phyloP scores from a whole-genome alignment of 257 asterid genomes.

The Solanum raphanifolium region DNA sequence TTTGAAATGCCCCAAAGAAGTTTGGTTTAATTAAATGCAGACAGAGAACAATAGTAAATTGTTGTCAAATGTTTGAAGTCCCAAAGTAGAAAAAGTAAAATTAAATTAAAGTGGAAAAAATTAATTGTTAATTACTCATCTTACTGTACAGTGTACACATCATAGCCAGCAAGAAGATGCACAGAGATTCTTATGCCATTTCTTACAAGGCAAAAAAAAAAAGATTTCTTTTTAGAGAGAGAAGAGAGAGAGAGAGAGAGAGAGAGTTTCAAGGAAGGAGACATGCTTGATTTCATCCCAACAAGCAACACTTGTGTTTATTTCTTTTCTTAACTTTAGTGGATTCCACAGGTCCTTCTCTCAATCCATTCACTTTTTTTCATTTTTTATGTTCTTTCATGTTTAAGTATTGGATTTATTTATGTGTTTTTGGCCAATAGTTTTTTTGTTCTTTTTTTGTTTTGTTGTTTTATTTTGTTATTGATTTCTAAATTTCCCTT shows the following conservation, averaged over 20 bases:
- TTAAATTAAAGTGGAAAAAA: not conserved
- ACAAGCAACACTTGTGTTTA: conserved; percentile 42
- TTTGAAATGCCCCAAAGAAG: not conserved
- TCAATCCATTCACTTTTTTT: not conserved
- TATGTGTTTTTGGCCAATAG: not conserved
- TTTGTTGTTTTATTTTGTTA: not conserved
- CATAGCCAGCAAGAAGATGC: conserved; percentile 4
- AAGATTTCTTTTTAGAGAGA: conserved; percentile 1
- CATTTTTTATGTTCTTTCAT: not conserved
- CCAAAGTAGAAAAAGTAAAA: not conserved
- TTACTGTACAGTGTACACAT: not conserved
- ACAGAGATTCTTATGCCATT: conserved; percentile 3
- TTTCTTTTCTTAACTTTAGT: conserved; percentile 55
- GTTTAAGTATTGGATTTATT: not conserved
- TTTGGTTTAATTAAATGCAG: not conserved
- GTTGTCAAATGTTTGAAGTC: not conserved
- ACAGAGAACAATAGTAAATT: not conserved
- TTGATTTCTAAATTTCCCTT: not conserved
- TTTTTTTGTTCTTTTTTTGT: not conserved
- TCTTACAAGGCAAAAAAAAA: not conserved
- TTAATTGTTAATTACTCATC: not conserved
- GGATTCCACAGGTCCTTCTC: conserved; percentile 66
- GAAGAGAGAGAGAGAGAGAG: not conserved
- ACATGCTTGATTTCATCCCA: conserved; percentile 91
- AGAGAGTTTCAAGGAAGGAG: conserved; percentile 36